phyloP scores from a whole-genome alignment of 495 filamentous ascomycete genomes.

The Neurospora terricola region DNA sequence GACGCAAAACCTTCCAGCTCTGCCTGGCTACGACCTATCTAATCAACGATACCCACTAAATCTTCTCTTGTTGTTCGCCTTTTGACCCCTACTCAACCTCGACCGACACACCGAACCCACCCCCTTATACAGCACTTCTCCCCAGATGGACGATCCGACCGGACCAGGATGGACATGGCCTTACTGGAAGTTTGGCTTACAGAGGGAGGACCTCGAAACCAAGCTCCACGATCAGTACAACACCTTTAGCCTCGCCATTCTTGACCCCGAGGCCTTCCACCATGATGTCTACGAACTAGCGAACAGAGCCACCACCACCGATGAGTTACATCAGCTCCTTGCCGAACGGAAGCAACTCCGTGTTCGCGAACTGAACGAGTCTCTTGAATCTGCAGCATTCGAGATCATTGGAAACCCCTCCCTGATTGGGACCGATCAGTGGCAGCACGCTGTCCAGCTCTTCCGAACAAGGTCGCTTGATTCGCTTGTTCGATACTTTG shows the following conservation, averaged over 20 bases:
- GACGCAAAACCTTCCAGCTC: neutral
- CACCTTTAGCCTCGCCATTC: slow-evolving; percentile 25
- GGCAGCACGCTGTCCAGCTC: slow-evolving; percentile 40
- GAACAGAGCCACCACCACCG: slow-evolving; percentile 25
- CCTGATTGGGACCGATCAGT: slow-evolving; percentile 40
- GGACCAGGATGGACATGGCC: slow-evolving; percentile 33
- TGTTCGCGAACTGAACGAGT: slow-evolving; percentile 35
- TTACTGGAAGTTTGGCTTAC: slow-evolving; percentile 39
- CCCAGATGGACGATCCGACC: slow-evolving; percentile 32
- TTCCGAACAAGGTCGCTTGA: slow-evolving; percentile 42
- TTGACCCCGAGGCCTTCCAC: slow-evolving; percentile 32
- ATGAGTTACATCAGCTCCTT: slow-evolving; percentile 38
- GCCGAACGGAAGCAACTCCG: slow-evolving; percentile 36
- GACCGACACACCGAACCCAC: slow-evolving; percentile 3
- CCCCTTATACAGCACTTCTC: neutral
- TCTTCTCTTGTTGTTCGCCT: neutral
- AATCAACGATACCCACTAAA: slow-evolving; percentile 5
- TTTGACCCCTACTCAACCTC: slow-evolving; percentile 5
- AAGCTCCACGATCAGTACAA: slow-evolving; percentile 33
- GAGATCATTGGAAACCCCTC: slow-evolving; percentile 42
- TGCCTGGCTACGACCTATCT: neutral
- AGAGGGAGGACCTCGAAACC: slow-evolving; percentile 29
- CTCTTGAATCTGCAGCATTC: slow-evolving; percentile 37
- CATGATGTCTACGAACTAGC: slow-evolving; percentile 38
- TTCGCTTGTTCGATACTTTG: slow-evolving; percentile 41